Evolutionary conservation across 2,329 filamentous ascomycete species (phyloP).

Genomic region (Penicillium sp.): DNA sequence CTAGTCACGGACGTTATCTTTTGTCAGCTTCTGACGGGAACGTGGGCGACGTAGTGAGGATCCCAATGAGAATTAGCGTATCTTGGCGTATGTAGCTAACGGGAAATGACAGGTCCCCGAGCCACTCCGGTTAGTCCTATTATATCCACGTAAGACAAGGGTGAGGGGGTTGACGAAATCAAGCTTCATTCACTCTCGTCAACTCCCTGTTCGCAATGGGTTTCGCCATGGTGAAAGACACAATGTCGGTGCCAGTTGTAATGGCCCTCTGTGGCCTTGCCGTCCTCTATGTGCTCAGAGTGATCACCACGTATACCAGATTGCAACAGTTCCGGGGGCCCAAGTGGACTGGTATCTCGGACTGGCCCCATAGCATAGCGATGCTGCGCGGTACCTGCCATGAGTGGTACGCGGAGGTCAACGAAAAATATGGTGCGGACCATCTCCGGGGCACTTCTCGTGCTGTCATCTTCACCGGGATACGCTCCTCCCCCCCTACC

Average conservation of each 20-base stretch:
- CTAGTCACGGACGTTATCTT: not conserved
- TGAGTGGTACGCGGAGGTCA: constrained; percentile 26
- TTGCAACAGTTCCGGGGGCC: constrained; percentile 19
- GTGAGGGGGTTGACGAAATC: constrained; percentile 1
- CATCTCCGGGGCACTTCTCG: constrained; percentile 1
- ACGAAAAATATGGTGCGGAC: constrained; percentile 22
- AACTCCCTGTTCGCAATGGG: not conserved
- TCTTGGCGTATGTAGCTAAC: constrained; percentile 1
- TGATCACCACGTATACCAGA: constrained; percentile 10
- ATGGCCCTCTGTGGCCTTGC: constrained; percentile 12
- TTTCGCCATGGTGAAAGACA: constrained; percentile 6
- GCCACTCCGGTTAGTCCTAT: not conserved
- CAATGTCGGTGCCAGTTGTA: constrained; percentile 5
- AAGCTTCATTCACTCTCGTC: constrained; percentile 1
- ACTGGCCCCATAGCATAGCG: constrained; percentile 27
- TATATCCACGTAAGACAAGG: constrained; percentile 1
- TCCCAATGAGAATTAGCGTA: not conserved
- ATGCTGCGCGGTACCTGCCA: constrained; percentile 22
- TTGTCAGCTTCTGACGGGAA: not conserved
- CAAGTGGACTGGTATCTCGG: constrained; percentile 19
- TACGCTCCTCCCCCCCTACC: not conserved
- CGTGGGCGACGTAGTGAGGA: not conserved
- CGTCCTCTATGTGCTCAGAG: constrained; percentile 14
- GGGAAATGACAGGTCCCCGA: not conserved
- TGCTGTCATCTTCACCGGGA: not conserved